Conservation (phyloP, 164 flowering plant species). For the Chloranthus sessilifolius region DNA sequence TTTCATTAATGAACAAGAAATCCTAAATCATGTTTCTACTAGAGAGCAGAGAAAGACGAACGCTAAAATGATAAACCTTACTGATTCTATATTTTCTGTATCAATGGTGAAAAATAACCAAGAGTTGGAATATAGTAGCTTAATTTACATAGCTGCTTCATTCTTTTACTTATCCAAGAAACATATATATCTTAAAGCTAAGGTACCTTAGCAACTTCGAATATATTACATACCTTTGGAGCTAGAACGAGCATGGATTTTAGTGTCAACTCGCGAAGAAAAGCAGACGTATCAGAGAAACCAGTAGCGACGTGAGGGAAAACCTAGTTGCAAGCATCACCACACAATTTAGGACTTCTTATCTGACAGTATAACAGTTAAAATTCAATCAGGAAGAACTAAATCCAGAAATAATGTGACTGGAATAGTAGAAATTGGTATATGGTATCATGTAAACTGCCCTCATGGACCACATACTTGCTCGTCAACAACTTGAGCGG, state of each 20-base stretch:
- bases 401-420: neutral
- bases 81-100: too few species aligned
- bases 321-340: conserved; percentile 46
- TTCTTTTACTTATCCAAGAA: too few species aligned
- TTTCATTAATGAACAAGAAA: too few species aligned
- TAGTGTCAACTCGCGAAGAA: conserved; percentile 91
- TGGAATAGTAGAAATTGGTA: too few species aligned
- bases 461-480: conserved; percentile 51
- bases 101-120: too few species aligned
- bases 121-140: too few species aligned
- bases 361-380: conserved; percentile 1
- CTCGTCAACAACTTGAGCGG: conserved; percentile 88
- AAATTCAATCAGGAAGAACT: conserved; percentile 5
- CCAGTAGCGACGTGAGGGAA: conserved; percentile 95
- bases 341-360: conserved; percentile 14
- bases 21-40: too few species aligned
- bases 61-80: too few species aligned
- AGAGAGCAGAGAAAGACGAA: too few species aligned
- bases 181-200: neutral
- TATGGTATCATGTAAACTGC: too few species aligned
- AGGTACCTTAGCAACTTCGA: neutral
- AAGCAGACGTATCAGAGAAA: conserved; percentile 87
- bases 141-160: too few species aligned
- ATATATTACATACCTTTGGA: conserved; percentile 64
- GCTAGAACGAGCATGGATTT: conserved; percentile 96